Base-by-base conservation (phyloP, 1,139 yeast species). In the Hyphopichia burtonii region DNA sequence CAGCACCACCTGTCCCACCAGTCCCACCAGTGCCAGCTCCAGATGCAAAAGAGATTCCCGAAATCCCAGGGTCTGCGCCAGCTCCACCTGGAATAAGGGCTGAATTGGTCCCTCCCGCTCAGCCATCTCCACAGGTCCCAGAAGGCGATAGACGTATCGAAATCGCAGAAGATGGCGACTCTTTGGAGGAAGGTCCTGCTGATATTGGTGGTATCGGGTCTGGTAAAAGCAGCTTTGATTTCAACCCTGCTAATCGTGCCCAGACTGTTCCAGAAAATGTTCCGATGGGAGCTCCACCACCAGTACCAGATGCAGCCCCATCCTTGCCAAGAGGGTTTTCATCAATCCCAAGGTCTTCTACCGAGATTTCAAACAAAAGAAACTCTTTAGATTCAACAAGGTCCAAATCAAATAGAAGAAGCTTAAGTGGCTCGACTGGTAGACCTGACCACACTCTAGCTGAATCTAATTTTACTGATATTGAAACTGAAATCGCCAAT, bases 401-500 rank as follows among this genome's bases (percentile, higher is more conserved):
- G 11, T 10, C 33, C 17, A 30, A 6, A 10, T 33, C 44, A 18
- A 31, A 12, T 14, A 30, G 39, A 23, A 37, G 39, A 30, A 28
- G 31, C 36, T 11, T 39, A 37, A 23, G 28, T 31, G 47, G 65
- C 36, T 55, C 64, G 1, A 28, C 47, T 9, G 52, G 52, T 12
- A 53, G 48, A 37, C 39, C 42, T 17, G 68, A 59, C 34, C 55
- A 51, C 34, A 49, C 56, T 4, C 69, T 61, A 45, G 75, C 76
- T 0, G 73, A 64, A 8, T 27, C 46, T 2, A 51, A 58, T 8
- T 44, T 62, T 22, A 56, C 50, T 9, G 59, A 55, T 3, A 46
- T 71, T 34, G 66, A 66, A 38, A 52, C 44, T 33, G 77, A 71
- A 47, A 50, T 70, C 31, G 61, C 56, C 18, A 61, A 61, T 37